These are phyloP conservation scores for Fusarium setosum DNA, from an alignment of 2,329 filamentous ascomycete species.

Conservation along the genomic window DNA sequence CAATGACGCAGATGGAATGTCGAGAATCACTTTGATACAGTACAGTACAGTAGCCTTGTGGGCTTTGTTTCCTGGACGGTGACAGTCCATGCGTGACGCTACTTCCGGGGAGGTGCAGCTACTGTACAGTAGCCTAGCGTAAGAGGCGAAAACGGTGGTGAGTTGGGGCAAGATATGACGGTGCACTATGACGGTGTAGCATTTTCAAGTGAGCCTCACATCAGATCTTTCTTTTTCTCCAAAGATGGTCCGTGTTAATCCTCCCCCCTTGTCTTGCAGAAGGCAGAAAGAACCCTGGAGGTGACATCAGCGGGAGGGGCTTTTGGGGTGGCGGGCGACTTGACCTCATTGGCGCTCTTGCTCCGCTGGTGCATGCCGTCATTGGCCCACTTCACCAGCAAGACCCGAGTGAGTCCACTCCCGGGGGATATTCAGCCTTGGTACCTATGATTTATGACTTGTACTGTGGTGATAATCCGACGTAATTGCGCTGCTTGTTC, in stretches of 20 bases:
- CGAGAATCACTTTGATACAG: constrained; percentile 4
- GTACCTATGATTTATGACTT: not conserved
- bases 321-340: constrained; percentile 25
- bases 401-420: not conserved
- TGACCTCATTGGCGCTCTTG: constrained; percentile 42
- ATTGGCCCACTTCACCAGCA: constrained; percentile 34
- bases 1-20: constrained; percentile 38
- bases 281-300: not conserved
- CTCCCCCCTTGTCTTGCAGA: constrained; percentile 12
- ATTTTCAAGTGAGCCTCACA: constrained; percentile 13
- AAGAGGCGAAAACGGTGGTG: constrained; percentile 25
- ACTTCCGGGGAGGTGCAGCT: constrained; percentile 9
- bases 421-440: not conserved
- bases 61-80: not conserved
- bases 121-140: constrained; percentile 5
- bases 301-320: constrained; percentile 40
- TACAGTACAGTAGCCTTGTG: constrained; percentile 37
- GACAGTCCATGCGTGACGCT: constrained; percentile 27
- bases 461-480: constrained; percentile 21
- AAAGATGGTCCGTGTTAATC: not conserved
- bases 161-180: constrained; percentile 35
- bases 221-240: not conserved
- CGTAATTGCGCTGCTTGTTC: constrained; percentile 21
- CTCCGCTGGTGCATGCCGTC: constrained; percentile 36
- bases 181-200: constrained; percentile 15